These are phyloP conservation scores for Phytophthora aleatoria DNA, from an alignment of 352 stramenopile species.

Conservation along the genomic window DNA sequence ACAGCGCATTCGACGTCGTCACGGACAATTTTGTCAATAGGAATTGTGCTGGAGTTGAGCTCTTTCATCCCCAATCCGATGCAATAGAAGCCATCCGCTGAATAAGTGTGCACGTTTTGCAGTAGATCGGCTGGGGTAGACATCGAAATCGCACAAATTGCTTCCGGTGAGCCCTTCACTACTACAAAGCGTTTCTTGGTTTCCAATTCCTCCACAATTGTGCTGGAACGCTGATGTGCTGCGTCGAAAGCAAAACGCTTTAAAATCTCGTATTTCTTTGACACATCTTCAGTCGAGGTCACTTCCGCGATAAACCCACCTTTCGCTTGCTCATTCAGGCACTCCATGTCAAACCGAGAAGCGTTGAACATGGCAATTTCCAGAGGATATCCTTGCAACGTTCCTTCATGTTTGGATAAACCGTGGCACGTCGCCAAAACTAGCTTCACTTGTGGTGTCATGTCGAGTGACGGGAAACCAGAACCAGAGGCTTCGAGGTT, in stretches of 20 bases:
- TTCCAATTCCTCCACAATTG: constrained; percentile 43
- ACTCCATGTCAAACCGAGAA: constrained; percentile 32
- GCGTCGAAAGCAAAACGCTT: constrained; percentile 65
- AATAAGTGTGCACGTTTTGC: constrained; percentile 43
- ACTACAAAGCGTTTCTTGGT: constrained; percentile 47
- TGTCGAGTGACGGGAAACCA: constrained; percentile 5
- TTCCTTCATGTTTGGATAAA: constrained; percentile 35
- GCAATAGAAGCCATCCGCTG: constrained; percentile 73
- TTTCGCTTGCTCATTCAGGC: not conserved
- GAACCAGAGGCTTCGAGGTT: not conserved
- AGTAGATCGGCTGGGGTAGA: constrained; percentile 57
- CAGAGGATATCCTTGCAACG: constrained; percentile 50
- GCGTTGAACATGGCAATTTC: constrained; percentile 62
- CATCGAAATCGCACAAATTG: constrained; percentile 35
- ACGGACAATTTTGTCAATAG: constrained; percentile 17
- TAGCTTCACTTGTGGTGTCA: constrained; percentile 26
- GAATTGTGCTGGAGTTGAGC: constrained; percentile 2
- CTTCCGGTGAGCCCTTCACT: constrained; percentile 64
- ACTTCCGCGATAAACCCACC: constrained; percentile 3
- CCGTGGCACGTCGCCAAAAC: constrained; percentile 59
- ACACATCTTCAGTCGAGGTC: constrained; percentile 30
- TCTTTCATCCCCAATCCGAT: constrained; percentile 47
- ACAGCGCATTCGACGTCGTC: constrained; percentile 53
- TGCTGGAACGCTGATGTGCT: constrained; percentile 50
- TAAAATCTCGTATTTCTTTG: constrained; percentile 40